Evolutionary conservation across 352 stramenopile species (phyloP).

Genomic region (Globisporangium canariense): DNA sequence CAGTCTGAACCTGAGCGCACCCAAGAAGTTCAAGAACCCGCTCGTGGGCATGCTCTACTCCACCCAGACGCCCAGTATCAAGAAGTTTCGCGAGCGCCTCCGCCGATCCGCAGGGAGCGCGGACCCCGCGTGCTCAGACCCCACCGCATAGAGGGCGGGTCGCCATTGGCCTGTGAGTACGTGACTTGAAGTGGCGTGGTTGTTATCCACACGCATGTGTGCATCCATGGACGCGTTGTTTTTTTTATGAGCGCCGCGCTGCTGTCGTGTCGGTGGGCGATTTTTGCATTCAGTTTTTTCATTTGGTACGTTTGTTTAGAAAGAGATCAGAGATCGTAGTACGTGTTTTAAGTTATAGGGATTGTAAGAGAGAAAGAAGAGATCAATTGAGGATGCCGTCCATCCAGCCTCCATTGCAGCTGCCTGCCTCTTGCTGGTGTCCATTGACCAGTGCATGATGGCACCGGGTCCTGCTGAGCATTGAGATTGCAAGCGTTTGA

Average conservation of each 20-base stretch:
- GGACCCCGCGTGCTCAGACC: slow-evolving; percentile 19
- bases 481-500: neutral
- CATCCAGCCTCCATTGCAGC: neutral
- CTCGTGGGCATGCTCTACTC: slow-evolving; percentile 58
- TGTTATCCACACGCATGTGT: neutral
- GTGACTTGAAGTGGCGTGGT: neutral
- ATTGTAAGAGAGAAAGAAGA: neutral
- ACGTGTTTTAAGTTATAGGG: slow-evolving; percentile 11
- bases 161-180: neutral
- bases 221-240: neutral
- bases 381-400: slow-evolving; percentile 1
- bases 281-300: neutral
- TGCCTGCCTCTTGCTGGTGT: neutral
- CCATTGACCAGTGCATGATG: neutral
- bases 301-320: slow-evolving; percentile 4
- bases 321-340: slow-evolving; percentile 1
- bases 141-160: slow-evolving; percentile 1
- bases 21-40: slow-evolving; percentile 53
- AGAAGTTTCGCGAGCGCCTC: slow-evolving; percentile 65
- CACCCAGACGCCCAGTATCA: slow-evolving; percentile 58
- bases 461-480: neutral
- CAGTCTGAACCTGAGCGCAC: slow-evolving; percentile 17
- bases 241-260: slow-evolving; percentile 10
- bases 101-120: slow-evolving; percentile 25
- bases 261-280: neutral